phyloP scores from a whole-genome alignment of 805 yeast genomes.

The Cyberlindnera americana region DNA sequence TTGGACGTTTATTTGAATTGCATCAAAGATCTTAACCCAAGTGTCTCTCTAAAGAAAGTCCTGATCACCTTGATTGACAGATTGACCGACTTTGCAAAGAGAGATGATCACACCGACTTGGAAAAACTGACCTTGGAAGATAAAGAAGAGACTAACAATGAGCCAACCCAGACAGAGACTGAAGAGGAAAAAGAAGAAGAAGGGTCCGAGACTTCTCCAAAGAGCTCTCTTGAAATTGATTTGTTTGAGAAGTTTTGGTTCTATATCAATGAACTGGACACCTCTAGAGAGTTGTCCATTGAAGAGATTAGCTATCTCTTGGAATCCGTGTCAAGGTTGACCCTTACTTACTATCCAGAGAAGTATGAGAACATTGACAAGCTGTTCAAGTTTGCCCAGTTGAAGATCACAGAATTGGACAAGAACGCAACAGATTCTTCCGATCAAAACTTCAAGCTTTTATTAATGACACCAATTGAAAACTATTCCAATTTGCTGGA shows the following conservation, averaged over 20 bases:
- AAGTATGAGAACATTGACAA: constrained; percentile 57
- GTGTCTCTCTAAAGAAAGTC: constrained; percentile 63
- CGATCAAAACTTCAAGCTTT: constrained; percentile 40
- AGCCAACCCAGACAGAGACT: constrained; percentile 5
- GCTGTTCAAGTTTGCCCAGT: constrained; percentile 52
- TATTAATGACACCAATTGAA: constrained; percentile 48
- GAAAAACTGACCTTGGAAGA: constrained; percentile 18
- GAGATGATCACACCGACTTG: constrained; percentile 31
- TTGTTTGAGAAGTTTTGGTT: constrained; percentile 65
- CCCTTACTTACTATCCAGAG: constrained; percentile 63
- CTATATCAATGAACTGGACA: constrained; percentile 53
- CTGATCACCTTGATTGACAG: constrained; percentile 71
- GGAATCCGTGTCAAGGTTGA: constrained; percentile 60
- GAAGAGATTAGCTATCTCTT: constrained; percentile 63
- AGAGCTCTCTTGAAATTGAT: constrained; percentile 16
- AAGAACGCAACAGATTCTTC: constrained; percentile 23
- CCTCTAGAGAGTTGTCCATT: constrained; percentile 58
- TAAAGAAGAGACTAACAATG: constrained; percentile 5
- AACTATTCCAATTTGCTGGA: constrained; percentile 33
- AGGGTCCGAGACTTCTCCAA: constrained; percentile 10
- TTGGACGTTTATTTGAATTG: constrained; percentile 64
- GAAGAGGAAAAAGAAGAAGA: constrained; percentile 10
- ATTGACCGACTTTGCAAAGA: constrained; percentile 49
- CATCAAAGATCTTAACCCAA: constrained; percentile 63
- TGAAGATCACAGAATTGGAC: constrained; percentile 35